Evolutionary conservation across 2,329 filamentous ascomycete species (phyloP).

Genomic region (Mariannaea sp.): DNA sequence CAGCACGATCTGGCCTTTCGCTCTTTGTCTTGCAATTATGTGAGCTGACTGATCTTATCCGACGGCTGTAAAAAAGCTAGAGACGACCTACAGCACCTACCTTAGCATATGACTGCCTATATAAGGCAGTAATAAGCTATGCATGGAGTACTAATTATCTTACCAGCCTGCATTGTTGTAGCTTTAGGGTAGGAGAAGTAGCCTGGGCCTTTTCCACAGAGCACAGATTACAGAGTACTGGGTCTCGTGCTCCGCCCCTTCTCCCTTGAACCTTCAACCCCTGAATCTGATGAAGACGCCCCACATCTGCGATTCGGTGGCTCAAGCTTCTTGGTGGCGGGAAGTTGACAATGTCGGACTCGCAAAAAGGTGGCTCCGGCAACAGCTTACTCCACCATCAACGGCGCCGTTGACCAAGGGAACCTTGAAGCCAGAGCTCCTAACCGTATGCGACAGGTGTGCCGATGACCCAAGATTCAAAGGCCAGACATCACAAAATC

Average conservation of each 20-base stretch:
- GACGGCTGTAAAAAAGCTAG: no score
- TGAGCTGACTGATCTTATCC: no score
- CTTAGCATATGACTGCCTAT: no score
- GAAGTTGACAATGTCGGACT: slow-evolving; percentile 23
- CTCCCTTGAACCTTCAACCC: neutral
- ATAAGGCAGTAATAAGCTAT: no score
- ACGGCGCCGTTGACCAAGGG: slow-evolving; percentile 22
- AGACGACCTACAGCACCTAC: no score
- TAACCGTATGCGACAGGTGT: slow-evolving; percentile 39
- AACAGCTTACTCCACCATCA: slow-evolving; percentile 27
- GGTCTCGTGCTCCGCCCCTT: neutral
- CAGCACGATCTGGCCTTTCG: no score
- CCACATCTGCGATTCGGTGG: slow-evolving; percentile 4
- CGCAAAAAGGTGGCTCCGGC: slow-evolving; percentile 40
- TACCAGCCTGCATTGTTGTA: no score
- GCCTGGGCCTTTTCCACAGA: no score
- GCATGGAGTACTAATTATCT: neutral
- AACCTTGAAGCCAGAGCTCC: slow-evolving; percentile 30
- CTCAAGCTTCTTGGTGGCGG: neutral
- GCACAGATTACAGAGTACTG: no score
- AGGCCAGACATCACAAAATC: slow-evolving; percentile 15
- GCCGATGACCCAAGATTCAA: slow-evolving; percentile 28
- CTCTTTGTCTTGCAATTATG: no score
- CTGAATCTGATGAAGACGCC: neutral
- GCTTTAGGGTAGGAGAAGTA: neutral